Conservation (phyloP, 768 basidiomycete species). For the Rhodocollybia butyracea region DNA sequence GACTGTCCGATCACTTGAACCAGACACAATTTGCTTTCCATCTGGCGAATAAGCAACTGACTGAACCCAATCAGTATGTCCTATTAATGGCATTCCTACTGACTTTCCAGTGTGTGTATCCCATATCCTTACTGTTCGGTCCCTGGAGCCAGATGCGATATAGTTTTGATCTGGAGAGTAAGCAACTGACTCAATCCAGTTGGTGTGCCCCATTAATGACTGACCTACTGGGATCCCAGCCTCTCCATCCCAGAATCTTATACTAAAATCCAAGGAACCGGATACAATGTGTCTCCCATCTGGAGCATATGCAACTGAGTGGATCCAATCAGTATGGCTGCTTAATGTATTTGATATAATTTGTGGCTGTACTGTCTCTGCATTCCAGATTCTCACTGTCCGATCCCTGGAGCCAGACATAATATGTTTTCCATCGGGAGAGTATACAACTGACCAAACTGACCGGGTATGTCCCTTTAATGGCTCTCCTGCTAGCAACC, state of each 20-base stretch:
- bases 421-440: no score
- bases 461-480: no score
- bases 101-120: background rate
- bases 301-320: conserved; percentile 8
- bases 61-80: conserved; percentile 7
- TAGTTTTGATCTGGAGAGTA: no score
- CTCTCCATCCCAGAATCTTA: conserved; percentile 18
- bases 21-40: conserved; percentile 15
- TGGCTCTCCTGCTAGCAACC: no score
- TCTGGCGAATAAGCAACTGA: conserved; percentile 21
- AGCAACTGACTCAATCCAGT: no score
- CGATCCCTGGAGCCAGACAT: no score
- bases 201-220: conserved; percentile 8
- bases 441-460: no score
- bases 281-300: conserved; percentile 15
- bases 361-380: conserved; percentile 55
- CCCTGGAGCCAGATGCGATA: no score
- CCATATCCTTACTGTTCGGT: conserved; percentile 1
- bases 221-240: conserved; percentile 14
- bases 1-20: no score
- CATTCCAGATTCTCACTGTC: no score
- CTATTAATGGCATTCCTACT: background rate
- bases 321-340: background rate
- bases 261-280: conserved; percentile 18
- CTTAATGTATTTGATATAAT: conserved; percentile 40